Percentiles rank a stretch among this genome's conserved stretches.
These are phyloP conservation scores for Macrophomina tecta DNA, from an alignment of 2,329 filamentous ascomycete genomes.

Conservation along the genomic window DNA sequence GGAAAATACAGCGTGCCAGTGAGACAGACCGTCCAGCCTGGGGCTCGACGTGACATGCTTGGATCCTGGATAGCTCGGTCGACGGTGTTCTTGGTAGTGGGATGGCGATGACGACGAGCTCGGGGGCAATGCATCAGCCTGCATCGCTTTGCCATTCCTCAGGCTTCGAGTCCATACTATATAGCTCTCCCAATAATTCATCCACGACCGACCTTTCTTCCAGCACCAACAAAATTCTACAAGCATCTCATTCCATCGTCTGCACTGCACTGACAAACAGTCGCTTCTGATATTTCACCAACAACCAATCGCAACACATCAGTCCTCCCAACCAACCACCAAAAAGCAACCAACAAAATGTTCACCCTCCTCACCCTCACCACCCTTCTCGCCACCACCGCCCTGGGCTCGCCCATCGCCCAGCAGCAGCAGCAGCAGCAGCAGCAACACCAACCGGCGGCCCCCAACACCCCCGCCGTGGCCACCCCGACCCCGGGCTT, in stretches of 20 bases:
- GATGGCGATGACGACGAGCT: slow-evolving; percentile 20
- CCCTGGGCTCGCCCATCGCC: slow-evolving; percentile 6
- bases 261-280: slow-evolving; percentile 1
- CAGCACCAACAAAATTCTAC: not conserved
- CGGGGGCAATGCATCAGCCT: slow-evolving; percentile 14
- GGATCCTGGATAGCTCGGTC: slow-evolving; percentile 9
- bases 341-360: slow-evolving; percentile 17
- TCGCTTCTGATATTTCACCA: slow-evolving; percentile 12
- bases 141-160: not conserved
- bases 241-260: not conserved
- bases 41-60: not conserved
- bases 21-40: not conserved
- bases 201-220: not conserved
- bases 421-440: not conserved
- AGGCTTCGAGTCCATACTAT: not conserved
- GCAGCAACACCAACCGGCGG: not conserved
- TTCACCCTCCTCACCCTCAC: slow-evolving; percentile 18
- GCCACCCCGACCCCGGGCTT: slow-evolving; percentile 2
- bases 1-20: not conserved
- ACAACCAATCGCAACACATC: not conserved
- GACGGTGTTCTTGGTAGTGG: slow-evolving; percentile 2
- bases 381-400: slow-evolving; percentile 12
- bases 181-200: not conserved
- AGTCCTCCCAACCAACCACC: not conserved
- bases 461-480: not conserved